phyloP scores from a whole-genome alignment of 352 stramenopile species.

The Pythium apleroticum region DNA sequence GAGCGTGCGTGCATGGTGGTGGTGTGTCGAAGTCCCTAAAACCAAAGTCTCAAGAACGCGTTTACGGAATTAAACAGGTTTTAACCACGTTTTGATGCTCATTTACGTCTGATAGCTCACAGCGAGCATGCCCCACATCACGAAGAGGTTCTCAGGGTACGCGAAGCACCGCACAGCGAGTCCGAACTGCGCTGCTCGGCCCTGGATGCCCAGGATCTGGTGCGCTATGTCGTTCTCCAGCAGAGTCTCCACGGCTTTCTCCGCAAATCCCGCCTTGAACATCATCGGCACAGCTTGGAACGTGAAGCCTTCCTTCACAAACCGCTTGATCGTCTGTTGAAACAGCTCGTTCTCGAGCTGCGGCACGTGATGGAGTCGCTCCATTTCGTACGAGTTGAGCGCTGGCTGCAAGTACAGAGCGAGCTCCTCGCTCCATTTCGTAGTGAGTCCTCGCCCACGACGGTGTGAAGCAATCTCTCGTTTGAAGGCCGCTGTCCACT shows the following conservation, averaged over 20 bases:
- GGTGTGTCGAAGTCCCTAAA: not conserved
- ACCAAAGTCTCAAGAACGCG: not conserved
- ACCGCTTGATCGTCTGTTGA: slow-evolving; percentile 74
- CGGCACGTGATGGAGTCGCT: slow-evolving; percentile 63
- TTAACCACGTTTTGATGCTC: not conserved
- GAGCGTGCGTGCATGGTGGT: not conserved
- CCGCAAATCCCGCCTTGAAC: slow-evolving; percentile 37
- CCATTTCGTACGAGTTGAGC: slow-evolving; percentile 86
- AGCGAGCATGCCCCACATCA: slow-evolving; percentile 85
- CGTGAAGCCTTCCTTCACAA: slow-evolving; percentile 75
- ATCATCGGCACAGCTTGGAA: slow-evolving; percentile 86
- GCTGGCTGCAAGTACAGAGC: slow-evolving; percentile 79
- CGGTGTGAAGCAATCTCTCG: slow-evolving; percentile 41
- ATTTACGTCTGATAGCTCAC: slow-evolving; percentile 55
- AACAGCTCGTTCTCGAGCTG: slow-evolving; percentile 84
- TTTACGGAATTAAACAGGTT: slow-evolving; percentile 4
- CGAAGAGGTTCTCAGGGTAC: slow-evolving; percentile 68
- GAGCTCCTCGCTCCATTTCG: slow-evolving; percentile 75
- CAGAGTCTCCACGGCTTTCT: slow-evolving; percentile 49
- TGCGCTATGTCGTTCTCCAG: slow-evolving; percentile 42
- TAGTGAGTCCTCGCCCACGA: slow-evolving; percentile 49
- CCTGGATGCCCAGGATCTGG: slow-evolving; percentile 65
- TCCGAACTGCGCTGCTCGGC: slow-evolving; percentile 61
- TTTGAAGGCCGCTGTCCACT: slow-evolving; percentile 48
- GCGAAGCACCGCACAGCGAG: slow-evolving; percentile 74